Conservation (phyloP, 768 basidiomycete species). For the Lactifluus hygrophoroides region DNA sequence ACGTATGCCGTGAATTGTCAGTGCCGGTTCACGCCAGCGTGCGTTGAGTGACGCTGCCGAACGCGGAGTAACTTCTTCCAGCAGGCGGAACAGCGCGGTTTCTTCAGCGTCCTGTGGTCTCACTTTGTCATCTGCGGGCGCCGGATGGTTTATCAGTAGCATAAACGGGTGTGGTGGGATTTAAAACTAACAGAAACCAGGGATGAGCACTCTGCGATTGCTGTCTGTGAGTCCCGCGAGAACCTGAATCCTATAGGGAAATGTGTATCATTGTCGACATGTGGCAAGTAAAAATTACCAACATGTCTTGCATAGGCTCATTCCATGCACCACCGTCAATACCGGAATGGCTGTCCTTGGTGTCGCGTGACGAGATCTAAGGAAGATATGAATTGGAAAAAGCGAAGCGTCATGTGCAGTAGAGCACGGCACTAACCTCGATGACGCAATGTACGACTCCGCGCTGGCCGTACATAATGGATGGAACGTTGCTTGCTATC, state of each 20-base stretch:
- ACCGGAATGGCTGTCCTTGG: constrained; percentile 82
- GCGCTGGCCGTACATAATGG: constrained; percentile 89
- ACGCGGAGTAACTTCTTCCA: constrained; percentile 60
- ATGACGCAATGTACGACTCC: constrained; percentile 88
- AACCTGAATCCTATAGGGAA: constrained; percentile 54
- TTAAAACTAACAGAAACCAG: constrained; percentile 58
- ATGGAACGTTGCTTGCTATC: constrained; percentile 88
- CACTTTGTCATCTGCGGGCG: constrained; percentile 62
- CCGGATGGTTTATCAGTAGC: not conserved
- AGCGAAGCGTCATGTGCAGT: not conserved
- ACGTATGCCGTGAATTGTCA: constrained; percentile 80
- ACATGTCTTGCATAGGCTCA: constrained; percentile 96
- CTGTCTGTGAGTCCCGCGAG: constrained; percentile 61
- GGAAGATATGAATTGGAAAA: not conserved
- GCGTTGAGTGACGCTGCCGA: constrained; percentile 62
- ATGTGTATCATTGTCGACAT: not conserved
- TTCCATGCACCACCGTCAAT: constrained; percentile 81
- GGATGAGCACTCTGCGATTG: constrained; percentile 54
- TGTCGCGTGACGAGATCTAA: constrained; percentile 60
- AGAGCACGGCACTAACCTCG: constrained; percentile 37
- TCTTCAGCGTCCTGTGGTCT: constrained; percentile 62
- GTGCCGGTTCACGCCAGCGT: constrained; percentile 84
- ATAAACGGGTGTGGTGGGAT: not conserved
- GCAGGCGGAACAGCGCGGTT: constrained; percentile 51
- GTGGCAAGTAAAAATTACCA: constrained; percentile 19